Conservation (phyloP, 106 monocot genomes). For the Posidonia australis region DNA sequence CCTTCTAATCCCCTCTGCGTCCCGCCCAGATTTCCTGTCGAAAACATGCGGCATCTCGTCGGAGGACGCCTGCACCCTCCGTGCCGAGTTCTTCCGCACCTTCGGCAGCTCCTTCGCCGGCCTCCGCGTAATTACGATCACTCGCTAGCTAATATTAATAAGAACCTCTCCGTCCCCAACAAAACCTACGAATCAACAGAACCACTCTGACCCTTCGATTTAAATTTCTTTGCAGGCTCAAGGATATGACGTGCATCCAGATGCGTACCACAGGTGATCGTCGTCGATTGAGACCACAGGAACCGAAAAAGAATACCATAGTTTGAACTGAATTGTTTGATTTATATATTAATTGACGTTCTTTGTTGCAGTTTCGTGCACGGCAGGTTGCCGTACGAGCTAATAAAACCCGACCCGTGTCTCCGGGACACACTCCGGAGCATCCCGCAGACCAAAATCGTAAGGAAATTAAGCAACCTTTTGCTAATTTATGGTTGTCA, state of each 20-base stretch:
- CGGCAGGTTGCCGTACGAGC: slow-evolving; percentile 73
- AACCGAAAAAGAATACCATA: background rate
- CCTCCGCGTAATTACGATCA: slow-evolving; percentile 29
- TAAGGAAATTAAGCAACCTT: slow-evolving; percentile 8
- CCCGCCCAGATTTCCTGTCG: slow-evolving; percentile 53
- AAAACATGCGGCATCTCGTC: slow-evolving; percentile 31
- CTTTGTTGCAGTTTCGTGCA: slow-evolving; percentile 52
- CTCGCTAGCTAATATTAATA: background rate
- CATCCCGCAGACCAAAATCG: slow-evolving; percentile 66
- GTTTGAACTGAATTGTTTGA: background rate
- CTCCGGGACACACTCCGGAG: slow-evolving; percentile 42
- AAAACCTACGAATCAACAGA: too few species aligned
- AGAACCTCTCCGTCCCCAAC: background rate
- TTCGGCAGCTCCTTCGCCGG: slow-evolving; percentile 76
- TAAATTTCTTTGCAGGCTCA: slow-evolving; percentile 33
- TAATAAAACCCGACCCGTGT: slow-evolving; percentile 44
- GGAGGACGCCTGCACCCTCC: slow-evolving; percentile 41
- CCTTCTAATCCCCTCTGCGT: too few species aligned
- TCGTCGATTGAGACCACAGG: background rate
- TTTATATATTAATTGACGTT: background rate
- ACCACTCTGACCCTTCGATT: background rate
- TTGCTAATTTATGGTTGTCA: background rate
- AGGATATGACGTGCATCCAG: slow-evolving; percentile 72
- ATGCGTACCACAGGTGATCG: slow-evolving; percentile 77
- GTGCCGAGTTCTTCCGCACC: slow-evolving; percentile 59